phyloP scores from a whole-genome alignment of 495 filamentous ascomycete genomes.

The Immersiella caudata region DNA sequence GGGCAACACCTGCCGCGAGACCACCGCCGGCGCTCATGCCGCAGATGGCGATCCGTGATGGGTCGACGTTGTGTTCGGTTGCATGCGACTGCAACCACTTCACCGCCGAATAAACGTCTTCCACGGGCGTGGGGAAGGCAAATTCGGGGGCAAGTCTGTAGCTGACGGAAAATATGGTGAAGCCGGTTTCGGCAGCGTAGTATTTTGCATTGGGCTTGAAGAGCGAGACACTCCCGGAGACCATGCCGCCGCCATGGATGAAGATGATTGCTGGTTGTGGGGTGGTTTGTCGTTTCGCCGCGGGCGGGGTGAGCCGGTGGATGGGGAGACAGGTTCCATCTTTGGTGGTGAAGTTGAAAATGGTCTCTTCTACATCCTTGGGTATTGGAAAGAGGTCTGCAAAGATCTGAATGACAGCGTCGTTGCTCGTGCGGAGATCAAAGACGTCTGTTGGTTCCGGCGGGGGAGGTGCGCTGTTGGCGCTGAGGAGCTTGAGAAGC shows the following conservation, averaged over 20 bases:
- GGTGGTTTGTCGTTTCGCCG: not conserved
- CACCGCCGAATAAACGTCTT: slow-evolving; percentile 42
- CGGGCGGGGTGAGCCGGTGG: slow-evolving; percentile 25
- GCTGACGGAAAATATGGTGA: slow-evolving; percentile 39
- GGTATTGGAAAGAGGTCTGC: not conserved
- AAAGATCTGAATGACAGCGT: not conserved
- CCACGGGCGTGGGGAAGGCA: slow-evolving; percentile 35
- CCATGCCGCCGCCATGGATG: slow-evolving; percentile 40
- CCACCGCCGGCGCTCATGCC: slow-evolving; percentile 49
- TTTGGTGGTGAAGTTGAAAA: not conserved
- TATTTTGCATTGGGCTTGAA: not conserved
- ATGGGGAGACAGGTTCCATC: slow-evolving; percentile 32
- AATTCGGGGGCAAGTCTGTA: slow-evolving; percentile 50
- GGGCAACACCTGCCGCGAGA: slow-evolving; percentile 37
- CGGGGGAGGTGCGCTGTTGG: not conserved
- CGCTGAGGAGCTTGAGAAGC: not conserved
- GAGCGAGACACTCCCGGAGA: slow-evolving; percentile 1
- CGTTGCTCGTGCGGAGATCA: slow-evolving; percentile 1
- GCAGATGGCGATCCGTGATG: slow-evolving; percentile 37
- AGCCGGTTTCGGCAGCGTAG: not conserved
- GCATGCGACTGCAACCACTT: slow-evolving; percentile 37
- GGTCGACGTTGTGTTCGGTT: slow-evolving; percentile 38
- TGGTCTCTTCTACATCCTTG: slow-evolving; percentile 3
- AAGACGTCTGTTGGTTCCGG: slow-evolving; percentile 4
- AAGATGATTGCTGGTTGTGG: slow-evolving; percentile 37